Evolutionary conservation across 108 stramenopile genomes (phyloP), one percentile per base, ranked within the genome.

Genomic region (Pinguiococcus pyrenoidosus): DNA sequence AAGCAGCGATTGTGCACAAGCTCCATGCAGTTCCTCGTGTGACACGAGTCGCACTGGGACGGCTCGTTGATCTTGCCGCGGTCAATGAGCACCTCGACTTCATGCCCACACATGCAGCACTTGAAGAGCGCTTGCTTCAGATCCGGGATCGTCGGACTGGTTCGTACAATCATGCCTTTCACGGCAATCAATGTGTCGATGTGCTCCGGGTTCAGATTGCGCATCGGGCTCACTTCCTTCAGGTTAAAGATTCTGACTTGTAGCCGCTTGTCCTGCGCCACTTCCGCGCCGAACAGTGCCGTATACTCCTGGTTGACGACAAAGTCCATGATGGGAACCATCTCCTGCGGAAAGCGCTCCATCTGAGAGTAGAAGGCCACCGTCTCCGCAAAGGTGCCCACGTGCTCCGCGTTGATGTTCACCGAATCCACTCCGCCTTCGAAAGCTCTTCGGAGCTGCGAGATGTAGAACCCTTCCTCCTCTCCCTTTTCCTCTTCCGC

Each of bases 231-330:
- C 20, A 91, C 60, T 16, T 56, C 43, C 8, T 69, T 68, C 32
- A 99, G 57, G 55, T 93, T 84, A 64, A 72, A 93, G 18, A 87
- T 86, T 9, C 93, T 84, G 21, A 96, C 89, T 76, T 96, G 89
- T 12, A 87, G 50, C 7, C 37, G 25, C 26, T n/a, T 21, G 26
- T 26, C 27, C 22, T 34, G 22, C 39, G 3, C 10, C 51, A 5
- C 39, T 9, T 16, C 51, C 22, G 8, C 46, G 26, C 32, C 46
- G 14, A 56, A 35, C 38, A 83, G 35, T 6, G 41, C 44, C 36
- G 73, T 64, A 22, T 82, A 43, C 69, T 88, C 85, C 32, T 67
- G 59, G 45, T 62, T 37, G n/a, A 69, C 66, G 13, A 88, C 68
- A 25, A 84, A 53, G 70, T 99, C 97, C 85, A 99, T 79, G 49